These are phyloP conservation scores for Podospora conica DNA, from an alignment of 495 filamentous ascomycete species.

Conservation along the genomic window DNA sequence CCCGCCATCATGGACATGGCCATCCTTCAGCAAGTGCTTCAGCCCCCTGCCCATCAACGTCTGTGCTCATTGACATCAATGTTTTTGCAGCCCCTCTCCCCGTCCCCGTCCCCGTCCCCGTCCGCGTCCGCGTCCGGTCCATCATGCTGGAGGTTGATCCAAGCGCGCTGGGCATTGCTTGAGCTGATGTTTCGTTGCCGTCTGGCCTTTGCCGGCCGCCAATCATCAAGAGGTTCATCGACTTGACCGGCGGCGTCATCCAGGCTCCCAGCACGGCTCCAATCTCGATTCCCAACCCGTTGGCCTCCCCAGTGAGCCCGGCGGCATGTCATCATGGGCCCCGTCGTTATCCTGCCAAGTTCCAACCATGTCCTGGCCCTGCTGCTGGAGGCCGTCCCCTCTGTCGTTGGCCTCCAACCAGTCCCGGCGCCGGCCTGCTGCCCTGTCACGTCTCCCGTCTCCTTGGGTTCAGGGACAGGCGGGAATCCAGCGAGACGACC, in stretches of 20 bases:
- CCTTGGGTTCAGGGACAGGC: slow-evolving; percentile 24
- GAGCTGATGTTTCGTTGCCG: slow-evolving; percentile 17
- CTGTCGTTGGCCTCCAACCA: slow-evolving; percentile 8
- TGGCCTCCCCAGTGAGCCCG: background rate
- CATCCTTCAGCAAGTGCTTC: slow-evolving; percentile 7
- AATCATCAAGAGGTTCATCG: background rate
- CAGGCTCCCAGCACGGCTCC: slow-evolving; percentile 5
- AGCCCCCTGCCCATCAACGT: slow-evolving; percentile 8
- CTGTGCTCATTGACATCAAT: slow-evolving; percentile 16
- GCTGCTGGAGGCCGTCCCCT: slow-evolving; percentile 1
- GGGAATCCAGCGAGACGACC: slow-evolving; percentile 25
- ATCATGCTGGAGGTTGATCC: slow-evolving; percentile 14
- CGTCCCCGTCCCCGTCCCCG: background rate
- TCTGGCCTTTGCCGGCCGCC: slow-evolving; percentile 12
- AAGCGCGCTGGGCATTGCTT: slow-evolving; percentile 13
- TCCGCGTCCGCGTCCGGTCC: too few species aligned
- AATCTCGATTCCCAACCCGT: slow-evolving; percentile 6
- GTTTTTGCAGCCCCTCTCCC: background rate
- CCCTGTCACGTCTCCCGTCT: slow-evolving; percentile 25
- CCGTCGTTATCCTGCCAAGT: slow-evolving; percentile 21
- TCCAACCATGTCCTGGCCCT: slow-evolving; percentile 14
- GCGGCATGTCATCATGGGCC: slow-evolving; percentile 14
- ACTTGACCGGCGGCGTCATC: background rate
- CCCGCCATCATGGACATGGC: slow-evolving; percentile 1
- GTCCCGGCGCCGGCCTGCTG: slow-evolving; percentile 12